Conservation (phyloP, 1,284 basidiomycete genomes). For the Rhodotorula sp. region DNA sequence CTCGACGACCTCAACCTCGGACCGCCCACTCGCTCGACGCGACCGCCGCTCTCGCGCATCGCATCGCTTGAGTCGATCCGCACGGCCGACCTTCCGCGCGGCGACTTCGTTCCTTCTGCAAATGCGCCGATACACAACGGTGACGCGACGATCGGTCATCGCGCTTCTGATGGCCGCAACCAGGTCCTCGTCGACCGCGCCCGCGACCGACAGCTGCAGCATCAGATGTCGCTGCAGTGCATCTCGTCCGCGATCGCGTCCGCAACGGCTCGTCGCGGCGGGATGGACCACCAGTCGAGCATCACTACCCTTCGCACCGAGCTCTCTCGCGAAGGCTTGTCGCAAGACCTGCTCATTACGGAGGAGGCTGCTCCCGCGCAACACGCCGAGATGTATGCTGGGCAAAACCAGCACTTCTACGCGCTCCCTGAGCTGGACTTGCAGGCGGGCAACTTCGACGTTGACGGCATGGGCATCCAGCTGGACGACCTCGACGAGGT, state of each 20-base stretch:
- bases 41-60: slow-evolving; percentile 31
- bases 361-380: neutral
- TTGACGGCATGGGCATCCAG: slow-evolving; percentile 28
- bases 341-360: neutral
- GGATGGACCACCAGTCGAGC: slow-evolving; percentile 23
- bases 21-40: slow-evolving; percentile 3
- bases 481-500: slow-evolving; percentile 46
- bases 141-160: neutral
- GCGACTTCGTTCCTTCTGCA: neutral
- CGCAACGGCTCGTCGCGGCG: slow-evolving; percentile 42
- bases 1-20: slow-evolving; percentile 35
- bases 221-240: slow-evolving; percentile 46
- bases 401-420: neutral
- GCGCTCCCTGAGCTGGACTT: no score
- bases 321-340: neutral
- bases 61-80: slow-evolving; percentile 39
- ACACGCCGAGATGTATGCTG: no score
- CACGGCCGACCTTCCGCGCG: slow-evolving; percentile 31
- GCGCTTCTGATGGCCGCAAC: neutral
- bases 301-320: slow-evolving; percentile 2
- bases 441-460: neutral
- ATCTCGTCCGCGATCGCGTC: slow-evolving; percentile 45
- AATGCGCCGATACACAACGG: neutral
- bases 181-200: slow-evolving; percentile 33
- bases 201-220: slow-evolving; percentile 36